Conservation (phyloP, 2,329 filamentous ascomycete species). For the Ophiostoma sp. region DNA sequence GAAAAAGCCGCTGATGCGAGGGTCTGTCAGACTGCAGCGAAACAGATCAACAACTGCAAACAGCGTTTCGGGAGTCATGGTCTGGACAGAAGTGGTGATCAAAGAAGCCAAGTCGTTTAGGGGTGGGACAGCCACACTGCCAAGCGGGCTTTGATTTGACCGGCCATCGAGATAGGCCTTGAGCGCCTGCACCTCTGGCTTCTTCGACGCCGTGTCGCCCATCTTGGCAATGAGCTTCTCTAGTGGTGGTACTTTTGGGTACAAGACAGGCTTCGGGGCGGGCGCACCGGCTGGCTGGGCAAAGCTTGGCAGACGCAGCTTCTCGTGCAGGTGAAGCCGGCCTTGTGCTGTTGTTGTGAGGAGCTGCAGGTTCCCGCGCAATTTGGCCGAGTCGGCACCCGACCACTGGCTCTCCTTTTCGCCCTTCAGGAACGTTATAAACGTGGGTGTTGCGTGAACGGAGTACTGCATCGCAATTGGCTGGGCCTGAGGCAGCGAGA, state of each 20-base stretch:
- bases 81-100: slow-evolving; percentile 49
- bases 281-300: slow-evolving; percentile 47
- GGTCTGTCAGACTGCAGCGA: slow-evolving; percentile 68
- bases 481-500: slow-evolving; percentile 51
- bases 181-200: slow-evolving; percentile 57
- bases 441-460: slow-evolving; percentile 77
- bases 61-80: slow-evolving; percentile 57
- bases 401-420: slow-evolving; percentile 73
- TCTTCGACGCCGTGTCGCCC: slow-evolving; percentile 44
- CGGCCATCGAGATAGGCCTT: slow-evolving; percentile 65
- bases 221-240: slow-evolving; percentile 78
- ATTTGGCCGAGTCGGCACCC: slow-evolving; percentile 62
- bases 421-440: slow-evolving; percentile 76
- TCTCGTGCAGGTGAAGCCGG: slow-evolving; percentile 69
- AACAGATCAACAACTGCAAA: slow-evolving; percentile 86
- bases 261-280: slow-evolving; percentile 57
- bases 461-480: slow-evolving; percentile 60
- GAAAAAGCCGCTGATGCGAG: slow-evolving; percentile 73
- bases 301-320: slow-evolving; percentile 64
- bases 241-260: slow-evolving; percentile 72
- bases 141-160: slow-evolving; percentile 44
- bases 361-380: slow-evolving; percentile 67
- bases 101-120: slow-evolving; percentile 59
- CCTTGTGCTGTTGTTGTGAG: slow-evolving; percentile 65
- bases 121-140: slow-evolving; percentile 65